Base-by-base conservation (phyloP, 1,284 basidiomycete species). In the Entoloma clypeatum region DNA sequence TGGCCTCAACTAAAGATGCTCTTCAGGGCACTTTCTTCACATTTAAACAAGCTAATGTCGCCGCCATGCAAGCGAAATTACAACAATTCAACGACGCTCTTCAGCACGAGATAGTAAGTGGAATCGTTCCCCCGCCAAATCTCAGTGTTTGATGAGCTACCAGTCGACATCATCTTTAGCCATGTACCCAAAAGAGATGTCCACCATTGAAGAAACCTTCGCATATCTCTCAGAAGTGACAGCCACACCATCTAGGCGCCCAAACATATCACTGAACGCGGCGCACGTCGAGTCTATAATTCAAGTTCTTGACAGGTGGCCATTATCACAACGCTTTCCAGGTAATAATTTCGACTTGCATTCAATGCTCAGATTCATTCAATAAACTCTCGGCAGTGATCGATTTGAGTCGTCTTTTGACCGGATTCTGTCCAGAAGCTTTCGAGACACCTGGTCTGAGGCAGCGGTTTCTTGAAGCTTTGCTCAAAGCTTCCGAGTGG, bases 1-100 rank as follows among this genome's bases (percentile, higher is more conserved):
- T 32, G 32, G 23, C 25, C 32, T 29, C 40, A 48, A n/a, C 39
- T 11, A 28, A 22, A 13, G 21, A 36, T 43, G 19, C 33, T 21
- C 8, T 38, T 10, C 52, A 79, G 79, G 62, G 67, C 36, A 76
- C 72, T 25, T 71, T 72, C 31, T 72, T 93, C 21, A 69, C 75
- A 1, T 96, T 97, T 72, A 87, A 86, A 50, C 86, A 91, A 67
- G 88, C 86, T 10, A 97, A 95, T 60, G 75, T 96, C n/a, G 58
- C 71, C 9, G 90, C 91, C 3, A 92, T 95, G 72, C 83, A 82
- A 56, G 72, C 72, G 25, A 98, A 98, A 66, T 62, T 97, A 16
- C 70, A 75, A 38, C 85, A 95, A 58, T 80, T 97, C 42, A 81
- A 94, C 56, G 79, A 84, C 28, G 76, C 69, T 19, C 67, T 92